Conservation (phyloP, 2,329 filamentous ascomycete species). For the Penicillium concentricum region DNA sequence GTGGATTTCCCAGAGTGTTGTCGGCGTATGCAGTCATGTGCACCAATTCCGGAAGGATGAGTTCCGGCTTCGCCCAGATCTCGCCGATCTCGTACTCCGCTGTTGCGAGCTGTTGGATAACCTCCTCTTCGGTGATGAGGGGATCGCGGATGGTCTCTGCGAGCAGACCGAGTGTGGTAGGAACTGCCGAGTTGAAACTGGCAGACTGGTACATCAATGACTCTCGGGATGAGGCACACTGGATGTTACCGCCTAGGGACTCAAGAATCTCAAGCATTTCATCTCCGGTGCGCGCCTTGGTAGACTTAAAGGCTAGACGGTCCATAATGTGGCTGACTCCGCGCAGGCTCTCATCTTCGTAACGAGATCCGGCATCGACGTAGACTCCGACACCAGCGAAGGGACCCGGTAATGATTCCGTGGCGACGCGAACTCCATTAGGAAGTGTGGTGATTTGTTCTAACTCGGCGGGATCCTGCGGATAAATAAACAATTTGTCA, state of each 20-base stretch:
- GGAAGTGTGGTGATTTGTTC: conserved; percentile 83
- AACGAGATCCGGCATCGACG: conserved; percentile 90
- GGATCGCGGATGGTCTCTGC: conserved; percentile 93
- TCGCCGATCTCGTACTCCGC: conserved; percentile 94
- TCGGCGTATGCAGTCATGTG: conserved; percentile 95
- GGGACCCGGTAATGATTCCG: conserved; percentile 88
- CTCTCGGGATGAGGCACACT: conserved; percentile 93
- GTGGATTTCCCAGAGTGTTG: conserved; percentile 90
- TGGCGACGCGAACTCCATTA: conserved; percentile 92
- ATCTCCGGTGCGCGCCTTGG: conserved; percentile 68
- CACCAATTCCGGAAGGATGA: conserved; percentile 91
- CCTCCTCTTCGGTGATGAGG: conserved; percentile 79
- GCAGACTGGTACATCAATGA: conserved; percentile 98
- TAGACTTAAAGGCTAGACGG: conserved; percentile 89
- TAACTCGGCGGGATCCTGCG: conserved; percentile 77
- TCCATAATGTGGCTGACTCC: conserved; percentile 97
- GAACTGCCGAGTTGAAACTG: conserved; percentile 91
- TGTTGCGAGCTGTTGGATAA: conserved; percentile 81
- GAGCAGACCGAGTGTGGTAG: conserved; percentile 75
- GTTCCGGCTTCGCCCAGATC: conserved; percentile 95
- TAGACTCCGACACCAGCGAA: conserved; percentile 96
- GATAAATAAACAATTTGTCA: conserved; percentile 4
- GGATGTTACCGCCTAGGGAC: conserved; percentile 88
- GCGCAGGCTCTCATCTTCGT: conserved; percentile 79
- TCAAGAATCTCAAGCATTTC: conserved; percentile 86